Base-by-base conservation (phyloP, 805 yeast genomes). In the Wickerhamiella lipophila region DNA sequence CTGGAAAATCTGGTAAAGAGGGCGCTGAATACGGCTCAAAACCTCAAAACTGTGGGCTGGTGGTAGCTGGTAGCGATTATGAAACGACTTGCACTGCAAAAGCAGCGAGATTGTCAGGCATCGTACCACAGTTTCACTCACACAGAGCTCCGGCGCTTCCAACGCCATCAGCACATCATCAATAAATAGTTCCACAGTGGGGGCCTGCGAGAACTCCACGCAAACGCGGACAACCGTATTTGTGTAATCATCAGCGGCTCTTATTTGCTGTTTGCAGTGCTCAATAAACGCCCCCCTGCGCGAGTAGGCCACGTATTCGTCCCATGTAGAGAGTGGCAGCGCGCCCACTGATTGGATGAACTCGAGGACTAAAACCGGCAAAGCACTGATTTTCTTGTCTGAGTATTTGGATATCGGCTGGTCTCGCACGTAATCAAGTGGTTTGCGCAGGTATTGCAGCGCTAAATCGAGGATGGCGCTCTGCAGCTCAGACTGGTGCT, bases 101-200 rank as follows among this genome's bases (percentile, higher is more conserved):
- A 47, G 38, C 13, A 50, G 27, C 1, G 32, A 29, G 6, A 39
- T 38, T n/a, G 46, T 22, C 12, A 48, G 26, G 30, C 51, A 48
- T 6, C 49, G 34, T 1, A 50, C 39, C 7, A 50, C 13, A 12
- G 43, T 22, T 18, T 50, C 51, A 4, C 47, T 47, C 4, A 27
- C 47, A 3, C 50, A 47, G 45, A 41, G 46, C 46, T 50, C 53
- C 8, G 49, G 49, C n/a, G 18, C 43, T 11, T 15, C 32, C 12
- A 50, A 12, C 8, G 42, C 39, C 5, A 26, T 22, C 4, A 46
- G 47, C 22, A 50, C 27, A 38, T 50, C 53, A 13, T 50, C 53
- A 5, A 47, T 29, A 25, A 50, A 27, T 3, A 18, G 6, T 15
- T 13, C 22, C 1, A 25, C 35, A 16, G 40, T 38, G 23, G 11